Percentiles rank a stretch among this genome's conserved stretches.
Conservation (phyloP, 129 eudicot genomes). For the Smallanthus sonchifolius region DNA sequence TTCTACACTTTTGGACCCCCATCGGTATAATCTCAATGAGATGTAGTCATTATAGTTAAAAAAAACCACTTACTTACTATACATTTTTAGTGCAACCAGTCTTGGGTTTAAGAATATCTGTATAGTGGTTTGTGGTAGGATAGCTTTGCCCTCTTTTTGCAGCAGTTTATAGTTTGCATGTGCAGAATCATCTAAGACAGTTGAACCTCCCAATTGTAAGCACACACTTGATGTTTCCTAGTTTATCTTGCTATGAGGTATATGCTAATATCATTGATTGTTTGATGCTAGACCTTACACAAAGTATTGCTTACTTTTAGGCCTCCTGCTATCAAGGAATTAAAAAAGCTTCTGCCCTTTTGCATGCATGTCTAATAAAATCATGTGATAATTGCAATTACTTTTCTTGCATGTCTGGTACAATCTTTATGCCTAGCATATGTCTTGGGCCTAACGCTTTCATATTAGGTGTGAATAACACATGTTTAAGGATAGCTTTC, state of each 20-base stretch:
- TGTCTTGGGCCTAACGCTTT: not conserved
- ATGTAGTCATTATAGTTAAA: no score
- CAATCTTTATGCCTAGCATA: not conserved
- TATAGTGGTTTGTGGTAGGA: no score
- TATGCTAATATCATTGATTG: not conserved
- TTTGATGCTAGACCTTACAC: not conserved
- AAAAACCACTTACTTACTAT: no score
- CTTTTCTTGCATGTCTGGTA: no score
- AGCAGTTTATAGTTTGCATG: not conserved
- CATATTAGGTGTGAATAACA: not conserved
- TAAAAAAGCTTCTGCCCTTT: not conserved
- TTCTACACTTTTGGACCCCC: not conserved
- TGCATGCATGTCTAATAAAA: not conserved
- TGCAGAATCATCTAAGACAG: not conserved
- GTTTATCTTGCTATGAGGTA: not conserved
- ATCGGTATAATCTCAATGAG: no score
- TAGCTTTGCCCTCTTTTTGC: not conserved
- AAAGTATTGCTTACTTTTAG: not conserved
- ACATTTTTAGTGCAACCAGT: no score
- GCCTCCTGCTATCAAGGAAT: not conserved
- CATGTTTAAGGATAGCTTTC: not conserved
- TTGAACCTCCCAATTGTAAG: not conserved
- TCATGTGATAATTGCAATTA: no score
- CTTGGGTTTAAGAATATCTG: no score
- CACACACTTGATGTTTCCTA: not conserved